Percentiles rank a stretch among this genome's conserved stretches.
Conservation (phyloP, 2,329 filamentous ascomycete genomes). For the Aspergillus aculeatus region DNA sequence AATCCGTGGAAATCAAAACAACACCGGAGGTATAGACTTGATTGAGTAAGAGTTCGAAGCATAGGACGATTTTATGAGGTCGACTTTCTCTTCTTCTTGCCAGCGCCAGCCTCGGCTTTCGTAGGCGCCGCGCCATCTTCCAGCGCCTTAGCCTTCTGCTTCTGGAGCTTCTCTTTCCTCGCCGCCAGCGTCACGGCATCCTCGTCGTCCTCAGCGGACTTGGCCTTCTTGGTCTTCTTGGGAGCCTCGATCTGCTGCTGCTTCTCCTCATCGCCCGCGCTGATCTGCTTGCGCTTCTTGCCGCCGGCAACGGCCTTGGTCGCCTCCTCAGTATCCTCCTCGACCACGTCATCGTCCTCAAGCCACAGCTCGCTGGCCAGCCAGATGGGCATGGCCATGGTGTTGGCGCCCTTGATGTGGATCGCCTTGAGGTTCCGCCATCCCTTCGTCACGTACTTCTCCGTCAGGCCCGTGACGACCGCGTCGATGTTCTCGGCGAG, state of each 20-base stretch:
- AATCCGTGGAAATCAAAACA: constrained; percentile 19
- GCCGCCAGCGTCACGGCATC: constrained; percentile 34
- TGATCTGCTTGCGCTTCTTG: constrained; percentile 55
- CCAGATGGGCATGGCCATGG: constrained; percentile 90
- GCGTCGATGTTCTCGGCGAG: constrained; percentile 77
- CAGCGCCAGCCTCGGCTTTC: constrained; percentile 15
- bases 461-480: constrained; percentile 67
- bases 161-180: constrained; percentile 51
- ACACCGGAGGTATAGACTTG: constrained; percentile 23
- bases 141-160: constrained; percentile 50
- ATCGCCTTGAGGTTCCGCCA: constrained; percentile 83
- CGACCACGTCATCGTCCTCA: constrained; percentile 71
- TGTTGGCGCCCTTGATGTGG: constrained; percentile 88
- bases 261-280: constrained; percentile 33
- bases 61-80: constrained; percentile 33
- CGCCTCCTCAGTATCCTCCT: constrained; percentile 38
- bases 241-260: constrained; percentile 32
- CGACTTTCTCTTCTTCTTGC: constrained; percentile 43
- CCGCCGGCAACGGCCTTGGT: constrained; percentile 37
- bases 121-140: constrained; percentile 41
- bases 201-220: constrained; percentile 39
- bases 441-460: constrained; percentile 78
- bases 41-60: neutral
- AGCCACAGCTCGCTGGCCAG: constrained; percentile 88
- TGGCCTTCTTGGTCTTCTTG: constrained; percentile 44